phyloP scores from a whole-genome alignment of 495 filamentous ascomycete genomes.

The Penicillium cosmopolitanum region DNA sequence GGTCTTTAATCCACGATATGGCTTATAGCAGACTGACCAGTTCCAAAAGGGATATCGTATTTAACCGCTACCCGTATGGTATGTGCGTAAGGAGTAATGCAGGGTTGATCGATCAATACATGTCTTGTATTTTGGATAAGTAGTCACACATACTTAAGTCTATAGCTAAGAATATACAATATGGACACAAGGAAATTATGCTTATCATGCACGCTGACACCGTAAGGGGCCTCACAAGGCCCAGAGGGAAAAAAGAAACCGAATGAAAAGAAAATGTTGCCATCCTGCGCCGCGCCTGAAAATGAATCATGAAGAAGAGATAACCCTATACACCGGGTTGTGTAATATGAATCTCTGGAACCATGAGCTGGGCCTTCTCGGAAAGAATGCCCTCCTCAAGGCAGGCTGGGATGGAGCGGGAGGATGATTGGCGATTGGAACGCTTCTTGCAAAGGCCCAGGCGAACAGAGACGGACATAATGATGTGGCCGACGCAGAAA shows the following conservation, averaged over 20 bases:
- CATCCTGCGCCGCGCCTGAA: slow-evolving; percentile 15
- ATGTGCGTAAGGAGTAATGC: neutral
- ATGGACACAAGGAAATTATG: slow-evolving; percentile 15
- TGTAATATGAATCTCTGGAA: slow-evolving; percentile 18
- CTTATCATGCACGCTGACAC: slow-evolving; percentile 16
- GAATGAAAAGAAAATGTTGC: slow-evolving; percentile 6
- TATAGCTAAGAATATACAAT: slow-evolving; percentile 6
- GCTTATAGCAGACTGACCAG: neutral
- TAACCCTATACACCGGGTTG: slow-evolving; percentile 7
- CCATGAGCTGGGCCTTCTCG: slow-evolving; percentile 25
- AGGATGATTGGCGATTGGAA: neutral
- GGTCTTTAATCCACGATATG: neutral
- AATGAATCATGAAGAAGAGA: neutral
- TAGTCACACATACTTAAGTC: slow-evolving; percentile 7
- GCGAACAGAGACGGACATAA: slow-evolving; percentile 36
- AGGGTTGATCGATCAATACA: neutral
- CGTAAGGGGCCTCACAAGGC: neutral
- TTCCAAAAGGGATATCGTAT: neutral
- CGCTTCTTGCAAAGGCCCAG: slow-evolving; percentile 14
- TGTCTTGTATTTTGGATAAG: slow-evolving; percentile 3
- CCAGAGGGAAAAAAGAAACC: neutral
- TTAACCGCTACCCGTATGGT: neutral
- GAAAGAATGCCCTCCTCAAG: slow-evolving; percentile 24
- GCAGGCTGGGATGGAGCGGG: neutral
- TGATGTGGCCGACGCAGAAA: slow-evolving; percentile 42